Percentiles rank a stretch among this genome's conserved stretches.
These are phyloP conservation scores for Fusarium zealandicum DNA, from an alignment of 2,329 filamentous ascomycete species.

Conservation along the genomic window DNA sequence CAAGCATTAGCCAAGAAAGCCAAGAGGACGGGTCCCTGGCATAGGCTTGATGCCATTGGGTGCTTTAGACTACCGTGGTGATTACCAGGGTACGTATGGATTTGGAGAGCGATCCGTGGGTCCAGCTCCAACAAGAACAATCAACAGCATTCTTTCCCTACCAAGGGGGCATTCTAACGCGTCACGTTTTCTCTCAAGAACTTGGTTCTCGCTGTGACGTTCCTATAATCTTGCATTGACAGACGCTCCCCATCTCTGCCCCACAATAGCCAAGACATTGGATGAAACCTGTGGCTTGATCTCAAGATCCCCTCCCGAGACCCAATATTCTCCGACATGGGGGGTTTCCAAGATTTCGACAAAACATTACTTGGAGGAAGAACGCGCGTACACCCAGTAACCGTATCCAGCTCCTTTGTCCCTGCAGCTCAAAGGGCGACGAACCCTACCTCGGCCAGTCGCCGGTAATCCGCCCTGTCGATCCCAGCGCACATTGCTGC, in stretches of 20 bases:
- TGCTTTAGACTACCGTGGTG: too few species aligned
- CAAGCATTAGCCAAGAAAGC: conserved; percentile 10
- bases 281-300: neutral
- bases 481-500: conserved; percentile 19
- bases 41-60: too few species aligned
- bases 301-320: conserved; percentile 2
- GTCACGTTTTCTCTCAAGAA: too few species aligned
- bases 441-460: neutral
- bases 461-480: conserved; percentile 11
- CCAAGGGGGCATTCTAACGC: too few species aligned
- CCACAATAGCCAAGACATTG: neutral
- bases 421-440: neutral
- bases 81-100: too few species aligned
- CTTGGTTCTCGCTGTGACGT: too few species aligned
- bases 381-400: conserved; percentile 24
- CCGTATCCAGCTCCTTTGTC: neutral
- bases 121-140: conserved; percentile 14
- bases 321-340: conserved; percentile 30
- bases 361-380: neutral
- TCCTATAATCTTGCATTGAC: conserved; percentile 6
- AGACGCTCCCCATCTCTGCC: neutral
- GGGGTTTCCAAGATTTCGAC: conserved; percentile 14
- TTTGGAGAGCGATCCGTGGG: too few species aligned
- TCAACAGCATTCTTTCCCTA: too few species aligned
- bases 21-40: neutral